Conservation (phyloP, 345 rosid genomes). For the Geranium rotundifolium region DNA sequence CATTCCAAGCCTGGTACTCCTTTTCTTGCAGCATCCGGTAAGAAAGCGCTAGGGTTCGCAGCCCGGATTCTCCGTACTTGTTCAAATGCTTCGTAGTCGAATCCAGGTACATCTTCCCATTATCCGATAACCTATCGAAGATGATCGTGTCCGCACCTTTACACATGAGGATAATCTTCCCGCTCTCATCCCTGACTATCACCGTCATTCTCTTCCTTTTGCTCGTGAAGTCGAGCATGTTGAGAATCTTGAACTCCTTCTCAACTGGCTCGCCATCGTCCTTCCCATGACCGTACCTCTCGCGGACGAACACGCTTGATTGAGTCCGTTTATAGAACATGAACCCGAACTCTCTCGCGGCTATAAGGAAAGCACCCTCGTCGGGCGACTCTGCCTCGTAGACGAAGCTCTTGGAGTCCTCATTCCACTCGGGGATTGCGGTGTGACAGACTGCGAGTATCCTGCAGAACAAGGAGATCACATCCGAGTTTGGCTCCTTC, state of each 20-base stretch:
- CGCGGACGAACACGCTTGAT: conserved; percentile 1
- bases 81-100: conserved; percentile 7
- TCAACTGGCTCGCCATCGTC: neutral
- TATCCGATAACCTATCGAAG: conserved; percentile 6
- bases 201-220: neutral
- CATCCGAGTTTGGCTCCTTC: neutral
- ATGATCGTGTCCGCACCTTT: conserved; percentile 5
- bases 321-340: conserved; percentile 1
- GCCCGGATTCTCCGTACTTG: conserved; percentile 4
- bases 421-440: conserved; percentile 1
- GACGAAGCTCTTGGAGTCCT: neutral
- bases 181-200: neutral
- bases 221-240: neutral
- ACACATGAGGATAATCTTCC: neutral
- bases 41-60: conserved; percentile 11
- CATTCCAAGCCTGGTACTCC: conserved; percentile 9
- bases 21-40: conserved; percentile 4
- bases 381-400: conserved; percentile 5
- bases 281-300: neutral
- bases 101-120: neutral
- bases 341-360: conserved; percentile 4
- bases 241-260: neutral
- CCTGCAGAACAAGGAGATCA: neutral
- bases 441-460: conserved; percentile 1
- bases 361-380: neutral